phyloP scores from a whole-genome alignment of 768 basidiomycete species.

The Solioccasus polychromus region DNA sequence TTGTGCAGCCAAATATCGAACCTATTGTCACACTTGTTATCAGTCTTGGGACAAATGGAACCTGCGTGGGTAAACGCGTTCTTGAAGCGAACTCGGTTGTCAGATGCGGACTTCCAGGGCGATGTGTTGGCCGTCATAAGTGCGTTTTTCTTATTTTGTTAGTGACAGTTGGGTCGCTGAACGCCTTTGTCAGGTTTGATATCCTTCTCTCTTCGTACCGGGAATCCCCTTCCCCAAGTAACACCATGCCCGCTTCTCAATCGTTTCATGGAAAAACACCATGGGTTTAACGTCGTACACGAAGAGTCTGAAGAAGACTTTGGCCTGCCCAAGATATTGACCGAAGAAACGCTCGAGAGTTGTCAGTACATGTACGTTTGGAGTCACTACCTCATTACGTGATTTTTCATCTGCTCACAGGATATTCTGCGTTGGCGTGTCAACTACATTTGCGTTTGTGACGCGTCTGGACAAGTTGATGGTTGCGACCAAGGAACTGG shows the following conservation, averaged over 20 bases:
- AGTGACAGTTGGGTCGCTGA: background rate
- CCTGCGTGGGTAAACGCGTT: slow-evolving; percentile 77
- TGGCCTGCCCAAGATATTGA: slow-evolving; percentile 68
- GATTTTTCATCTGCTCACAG: slow-evolving; percentile 31
- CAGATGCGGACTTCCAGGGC: slow-evolving; percentile 80
- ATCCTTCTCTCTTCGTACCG: slow-evolving; percentile 70
- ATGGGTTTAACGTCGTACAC: slow-evolving; percentile 66
- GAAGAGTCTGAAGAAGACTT: slow-evolving; percentile 73
- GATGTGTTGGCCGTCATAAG: slow-evolving; percentile 82
- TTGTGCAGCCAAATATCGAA: slow-evolving; percentile 59
- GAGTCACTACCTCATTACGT: slow-evolving; percentile 12
- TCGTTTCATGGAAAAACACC: slow-evolving; percentile 44
- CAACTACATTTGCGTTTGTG: slow-evolving; percentile 67
- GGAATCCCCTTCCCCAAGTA: slow-evolving; percentile 77
- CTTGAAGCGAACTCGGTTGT: slow-evolving; percentile 67
- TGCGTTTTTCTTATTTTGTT: slow-evolving; percentile 28
- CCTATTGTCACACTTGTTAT: slow-evolving; percentile 69
- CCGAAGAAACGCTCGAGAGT: slow-evolving; percentile 68
- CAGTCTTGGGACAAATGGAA: slow-evolving; percentile 69
- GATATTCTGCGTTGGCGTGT: slow-evolving; percentile 70
- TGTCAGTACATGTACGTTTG: slow-evolving; percentile 81
- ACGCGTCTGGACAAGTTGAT: slow-evolving; percentile 73
- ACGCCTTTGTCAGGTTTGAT: slow-evolving; percentile 55
- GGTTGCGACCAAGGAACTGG: slow-evolving; percentile 79
- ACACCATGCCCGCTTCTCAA: slow-evolving; percentile 69